Base-by-base conservation (phyloP, 129 eudicot species). In the Centrapalus pauciflorus region DNA sequence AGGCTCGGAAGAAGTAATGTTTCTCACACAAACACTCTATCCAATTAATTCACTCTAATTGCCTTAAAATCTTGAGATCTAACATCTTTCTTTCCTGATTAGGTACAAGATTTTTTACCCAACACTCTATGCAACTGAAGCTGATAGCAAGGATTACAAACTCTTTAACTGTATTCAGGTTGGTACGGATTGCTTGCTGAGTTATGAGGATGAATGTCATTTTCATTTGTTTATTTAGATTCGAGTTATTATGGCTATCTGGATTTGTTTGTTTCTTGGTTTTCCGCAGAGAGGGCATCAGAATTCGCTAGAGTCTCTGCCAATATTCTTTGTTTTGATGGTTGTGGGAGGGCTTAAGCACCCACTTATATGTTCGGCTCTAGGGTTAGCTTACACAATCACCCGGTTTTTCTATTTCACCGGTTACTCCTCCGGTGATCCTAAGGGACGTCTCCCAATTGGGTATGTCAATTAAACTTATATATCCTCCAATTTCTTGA, bases 281-380 rank as follows among this genome's bases (percentile, higher is more conserved):
- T 63, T 76, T n/a, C n/a, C n/a, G 85, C 87, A 92, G 98, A 92
- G 98, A 78, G 98, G 98, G 67, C 98, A 92, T 76, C 98, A 92
- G 81, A 92, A 92, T 67, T 83, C 98, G 3, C 61, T 92, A 35
- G 98, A 92, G 76, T 4, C 43, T 61, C 69, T 92, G 91, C 86
- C 95, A 2, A 50, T 85, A 32, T 83, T 83, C 70, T 83, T 85
- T 69, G 60, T 71, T 57, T 45, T 92, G 82, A 72, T 78, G 91
- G 61, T 76, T 12, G 20, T 92, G 62, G 98, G 85, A 46, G 98
- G 98, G 51, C 67, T 92, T 69, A 77, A 55, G 66, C 87, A 92
- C 55, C 98, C 95, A 7, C 3, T 80, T 0, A 70, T 88, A 38
- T 40, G 69, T 66, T 71, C 92, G 3, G 78, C 68, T 10, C 76